Percentiles rank a stretch among this genome's conserved stretches.
Evolutionary conservation across 768 basidiomycete species (phyloP).

Genomic region (Panus rudis): DNA sequence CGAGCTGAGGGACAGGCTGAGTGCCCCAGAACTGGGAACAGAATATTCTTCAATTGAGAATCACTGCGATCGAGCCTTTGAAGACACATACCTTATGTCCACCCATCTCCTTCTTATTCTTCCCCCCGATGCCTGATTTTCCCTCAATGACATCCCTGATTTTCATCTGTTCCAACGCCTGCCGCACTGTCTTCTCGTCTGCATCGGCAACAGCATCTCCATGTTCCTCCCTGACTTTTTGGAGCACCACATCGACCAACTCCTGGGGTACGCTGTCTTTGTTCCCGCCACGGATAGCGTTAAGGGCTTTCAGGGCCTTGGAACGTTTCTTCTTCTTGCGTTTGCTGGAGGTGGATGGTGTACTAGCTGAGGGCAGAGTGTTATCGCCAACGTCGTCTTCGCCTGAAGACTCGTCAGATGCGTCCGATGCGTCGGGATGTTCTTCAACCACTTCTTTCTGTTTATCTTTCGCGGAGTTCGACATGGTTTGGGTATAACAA

Average conservation of each 20-base stretch:
- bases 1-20: constrained; percentile 91
- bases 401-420: constrained; percentile 10
- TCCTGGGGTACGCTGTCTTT: constrained; percentile 44
- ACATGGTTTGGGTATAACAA: constrained; percentile 10
- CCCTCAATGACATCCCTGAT: constrained; percentile 83
- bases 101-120: constrained; percentile 74
- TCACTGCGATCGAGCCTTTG: constrained; percentile 1
- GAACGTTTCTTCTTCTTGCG: constrained; percentile 91
- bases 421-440: constrained; percentile 5
- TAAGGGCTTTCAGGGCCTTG: constrained; percentile 49
- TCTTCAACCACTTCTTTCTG: constrained; percentile 33
- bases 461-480: constrained; percentile 33
- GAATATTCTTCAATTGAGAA: no score
- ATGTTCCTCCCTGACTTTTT: constrained; percentile 53
- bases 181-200: constrained; percentile 59
- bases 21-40: constrained; percentile 87
- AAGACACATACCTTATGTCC: constrained; percentile 75
- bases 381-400: constrained; percentile 29
- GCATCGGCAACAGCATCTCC: constrained; percentile 39
- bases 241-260: constrained; percentile 60
- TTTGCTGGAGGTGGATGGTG: constrained; percentile 40
- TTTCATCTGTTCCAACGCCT: constrained; percentile 67
- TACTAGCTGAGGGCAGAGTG: constrained; percentile 16
- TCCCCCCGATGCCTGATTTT: constrained; percentile 68
- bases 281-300: constrained; percentile 40